These are phyloP conservation scores for Cyphellophora europaea DNA, from an alignment of 2,329 filamentous ascomycete species.

Conservation along the genomic window DNA sequence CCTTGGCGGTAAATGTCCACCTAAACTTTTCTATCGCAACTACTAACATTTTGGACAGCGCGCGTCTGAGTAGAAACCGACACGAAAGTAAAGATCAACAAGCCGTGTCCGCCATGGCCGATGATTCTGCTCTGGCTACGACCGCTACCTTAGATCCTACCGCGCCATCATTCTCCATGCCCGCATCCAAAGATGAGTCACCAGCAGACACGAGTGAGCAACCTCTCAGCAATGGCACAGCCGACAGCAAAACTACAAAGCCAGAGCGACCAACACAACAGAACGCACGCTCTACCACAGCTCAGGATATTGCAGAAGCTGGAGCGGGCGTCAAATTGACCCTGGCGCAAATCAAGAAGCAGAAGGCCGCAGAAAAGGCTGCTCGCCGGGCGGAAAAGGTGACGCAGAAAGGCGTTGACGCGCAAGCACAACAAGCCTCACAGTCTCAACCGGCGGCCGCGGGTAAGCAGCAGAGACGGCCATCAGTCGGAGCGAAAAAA, in stretches of 20 bases:
- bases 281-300: slow-evolving; percentile 7
- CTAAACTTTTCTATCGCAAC: too few relatives aligned
- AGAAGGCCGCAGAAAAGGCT: slow-evolving; percentile 83
- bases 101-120: slow-evolving; percentile 2
- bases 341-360: slow-evolving; percentile 72
- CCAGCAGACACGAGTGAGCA: slow-evolving; percentile 4
- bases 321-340: slow-evolving; percentile 27
- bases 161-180: slow-evolving; percentile 15
- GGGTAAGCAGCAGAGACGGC: slow-evolving; percentile 14
- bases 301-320: slow-evolving; percentile 15
- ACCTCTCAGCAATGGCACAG: slow-evolving; percentile 5
- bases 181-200: slow-evolving; percentile 2
- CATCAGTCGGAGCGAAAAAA: slow-evolving; percentile 14
- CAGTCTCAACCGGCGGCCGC: slow-evolving; percentile 11
- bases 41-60: too few relatives aligned
- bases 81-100: too few relatives aligned
- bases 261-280: slow-evolving; percentile 8
- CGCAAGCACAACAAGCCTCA: slow-evolving; percentile 14
- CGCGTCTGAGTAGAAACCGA: too few relatives aligned
- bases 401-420: slow-evolving; percentile 36
- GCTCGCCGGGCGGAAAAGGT: slow-evolving; percentile 65
- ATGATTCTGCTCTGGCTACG: background rate
- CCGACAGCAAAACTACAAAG: slow-evolving; percentile 5
- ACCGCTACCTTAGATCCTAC: slow-evolving; percentile 11
- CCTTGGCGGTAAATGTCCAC: too few relatives aligned